These are phyloP conservation scores for Angomonas deanei DNA, from an alignment of 208 protist genomes.

Conservation along the genomic window DNA sequence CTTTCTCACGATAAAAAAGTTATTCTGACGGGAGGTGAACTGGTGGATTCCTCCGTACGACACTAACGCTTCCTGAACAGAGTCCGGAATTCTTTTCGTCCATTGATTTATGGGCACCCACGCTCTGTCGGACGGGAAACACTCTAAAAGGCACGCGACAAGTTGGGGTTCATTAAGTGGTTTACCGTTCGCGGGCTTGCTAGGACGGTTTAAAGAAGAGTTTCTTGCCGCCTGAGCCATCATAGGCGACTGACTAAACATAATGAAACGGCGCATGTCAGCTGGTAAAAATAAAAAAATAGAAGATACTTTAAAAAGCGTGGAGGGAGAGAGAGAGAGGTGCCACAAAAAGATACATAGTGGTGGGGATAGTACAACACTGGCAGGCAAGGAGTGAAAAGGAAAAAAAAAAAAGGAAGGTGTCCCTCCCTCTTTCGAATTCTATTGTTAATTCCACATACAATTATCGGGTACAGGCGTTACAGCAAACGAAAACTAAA, in stretches of 20 bases:
- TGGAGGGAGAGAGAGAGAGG: neutral
- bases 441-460: no score
- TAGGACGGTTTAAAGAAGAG: no score
- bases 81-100: constrained; percentile 43
- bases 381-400: constrained; percentile 3
- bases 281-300: no score
- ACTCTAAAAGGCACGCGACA: constrained; percentile 48
- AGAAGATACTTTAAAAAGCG: neutral
- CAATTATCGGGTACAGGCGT: no score
- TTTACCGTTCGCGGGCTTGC: neutral
- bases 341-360: neutral
- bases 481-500: no score
- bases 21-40: constrained; percentile 47
- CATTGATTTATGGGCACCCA: constrained; percentile 51
- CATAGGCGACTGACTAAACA: no score
- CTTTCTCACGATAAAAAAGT: constrained; percentile 68
- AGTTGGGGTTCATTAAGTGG: constrained; percentile 55
- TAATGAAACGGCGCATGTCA: no score
- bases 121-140: constrained; percentile 37
- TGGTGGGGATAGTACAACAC: neutral
- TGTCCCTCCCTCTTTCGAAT: constrained; percentile 2
- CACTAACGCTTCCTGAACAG: constrained; percentile 59
- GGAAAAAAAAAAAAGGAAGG: constrained; percentile 9
- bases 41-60: constrained; percentile 46
- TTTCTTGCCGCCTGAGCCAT: no score